These are phyloP conservation scores for Leccinum pallidistipes DNA, from an alignment of 1,284 basidiomycete species.

Conservation along the genomic window DNA sequence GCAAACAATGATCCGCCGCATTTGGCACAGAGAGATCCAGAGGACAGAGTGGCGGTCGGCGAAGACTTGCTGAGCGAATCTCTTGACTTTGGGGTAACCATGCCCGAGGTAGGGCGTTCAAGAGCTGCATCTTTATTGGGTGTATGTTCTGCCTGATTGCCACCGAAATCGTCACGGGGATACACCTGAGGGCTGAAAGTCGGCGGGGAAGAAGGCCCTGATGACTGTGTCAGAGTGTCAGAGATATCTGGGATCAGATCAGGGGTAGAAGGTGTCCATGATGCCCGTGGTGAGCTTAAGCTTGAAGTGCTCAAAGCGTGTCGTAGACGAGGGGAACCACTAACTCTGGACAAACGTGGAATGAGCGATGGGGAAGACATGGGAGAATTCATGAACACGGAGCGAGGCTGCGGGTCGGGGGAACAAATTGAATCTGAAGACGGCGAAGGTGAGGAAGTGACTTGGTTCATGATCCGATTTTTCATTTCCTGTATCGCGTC, in stretches of 20 bases:
- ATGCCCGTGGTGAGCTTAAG: constrained; percentile 29
- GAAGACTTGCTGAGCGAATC: constrained; percentile 25
- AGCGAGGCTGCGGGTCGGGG: constrained; percentile 9
- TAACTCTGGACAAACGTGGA: constrained; percentile 28
- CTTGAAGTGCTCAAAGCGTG: constrained; percentile 33
- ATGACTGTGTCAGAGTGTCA: constrained; percentile 56
- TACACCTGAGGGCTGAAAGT: constrained; percentile 35
- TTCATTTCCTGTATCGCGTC: constrained; percentile 69
- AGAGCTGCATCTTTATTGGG: constrained; percentile 4
- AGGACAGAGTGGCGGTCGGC: constrained; percentile 27
- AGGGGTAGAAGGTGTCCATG: constrained; percentile 50
- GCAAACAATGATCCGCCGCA: constrained; percentile 61
- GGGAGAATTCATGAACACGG: constrained; percentile 12
- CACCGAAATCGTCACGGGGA: constrained; percentile 14
- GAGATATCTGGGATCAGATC: constrained; percentile 63
- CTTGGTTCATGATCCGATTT: constrained; percentile 48
- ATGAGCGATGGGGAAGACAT: constrained; percentile 31
- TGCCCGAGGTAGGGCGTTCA: constrained; percentile 14
- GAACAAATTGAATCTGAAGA: constrained; percentile 21
- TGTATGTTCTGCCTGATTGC: constrained; percentile 11
- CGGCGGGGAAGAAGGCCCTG: constrained; percentile 55
- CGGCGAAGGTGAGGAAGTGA: constrained; percentile 32
- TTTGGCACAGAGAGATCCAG: constrained; percentile 49
- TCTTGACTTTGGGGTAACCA: constrained; percentile 25
- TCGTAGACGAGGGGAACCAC: constrained; percentile 31